phyloP scores from a whole-genome alignment of 768 basidiomycete genomes.

The Wakefieldia striispora region DNA sequence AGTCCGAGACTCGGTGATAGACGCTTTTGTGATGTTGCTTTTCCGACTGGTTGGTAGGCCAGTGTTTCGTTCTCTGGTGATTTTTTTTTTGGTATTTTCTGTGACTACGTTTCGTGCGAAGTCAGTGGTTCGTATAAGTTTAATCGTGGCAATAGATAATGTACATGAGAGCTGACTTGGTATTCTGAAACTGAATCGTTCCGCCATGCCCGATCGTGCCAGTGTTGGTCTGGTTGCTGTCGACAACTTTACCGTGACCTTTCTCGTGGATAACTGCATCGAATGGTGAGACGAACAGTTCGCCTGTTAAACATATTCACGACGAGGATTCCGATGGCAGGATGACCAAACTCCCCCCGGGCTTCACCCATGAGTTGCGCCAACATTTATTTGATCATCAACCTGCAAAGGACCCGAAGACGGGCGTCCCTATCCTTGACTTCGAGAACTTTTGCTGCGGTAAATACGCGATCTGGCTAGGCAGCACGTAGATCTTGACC shows the following conservation, averaged over 20 bases:
- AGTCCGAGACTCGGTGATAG: neutral
- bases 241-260: slow-evolving; percentile 49
- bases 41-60: neutral
- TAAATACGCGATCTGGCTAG: slow-evolving; percentile 27
- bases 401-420: slow-evolving; percentile 40
- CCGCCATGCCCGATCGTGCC: slow-evolving; percentile 17
- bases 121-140: too few relatives aligned
- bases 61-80: slow-evolving; percentile 9
- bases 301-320: too few relatives aligned
- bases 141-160: neutral
- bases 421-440: slow-evolving; percentile 64
- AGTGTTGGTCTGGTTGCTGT: slow-evolving; percentile 29
- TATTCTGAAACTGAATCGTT: too few relatives aligned
- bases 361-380: slow-evolving; percentile 69
- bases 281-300: slow-evolving; percentile 57
- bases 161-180: neutral
- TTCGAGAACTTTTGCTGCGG: slow-evolving; percentile 72
- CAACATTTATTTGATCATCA: slow-evolving; percentile 56
- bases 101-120: neutral
- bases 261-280: slow-evolving; percentile 74
- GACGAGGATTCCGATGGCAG: slow-evolving; percentile 31
- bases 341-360: slow-evolving; percentile 78
- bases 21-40: neutral
- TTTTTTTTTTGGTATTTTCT: neutral
- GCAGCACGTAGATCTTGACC: slow-evolving; percentile 1